Conservation (phyloP, 352 stramenopile genomes). For the Hyaloperonospora brassicae region DNA sequence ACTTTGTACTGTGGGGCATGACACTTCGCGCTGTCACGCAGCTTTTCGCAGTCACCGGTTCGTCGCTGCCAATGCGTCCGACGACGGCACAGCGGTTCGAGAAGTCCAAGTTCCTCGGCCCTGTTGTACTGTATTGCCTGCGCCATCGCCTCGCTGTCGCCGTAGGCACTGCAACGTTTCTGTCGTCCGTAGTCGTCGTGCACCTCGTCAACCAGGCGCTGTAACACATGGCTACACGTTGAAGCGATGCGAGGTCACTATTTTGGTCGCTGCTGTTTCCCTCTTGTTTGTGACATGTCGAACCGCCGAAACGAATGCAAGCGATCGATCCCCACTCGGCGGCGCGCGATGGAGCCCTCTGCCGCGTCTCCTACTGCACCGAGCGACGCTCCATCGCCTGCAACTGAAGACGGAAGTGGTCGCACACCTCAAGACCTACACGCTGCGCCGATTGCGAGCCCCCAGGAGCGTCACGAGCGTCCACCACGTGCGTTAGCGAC, state of each 20-base stretch:
- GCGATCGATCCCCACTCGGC: conserved; percentile 2
- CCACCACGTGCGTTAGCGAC: conserved; percentile 7
- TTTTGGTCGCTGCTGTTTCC: not conserved
- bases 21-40: conserved; percentile 63
- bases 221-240: conserved; percentile 22
- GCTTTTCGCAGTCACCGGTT: conserved; percentile 34
- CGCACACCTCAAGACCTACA: no score
- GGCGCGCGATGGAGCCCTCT: conserved; percentile 14
- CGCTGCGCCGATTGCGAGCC: no score
- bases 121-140: conserved; percentile 44
- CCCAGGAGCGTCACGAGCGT: no score
- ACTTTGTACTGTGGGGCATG: conserved; percentile 83
- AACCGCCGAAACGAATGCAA: conserved; percentile 25
- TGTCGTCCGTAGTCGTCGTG: conserved; percentile 38
- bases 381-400: conserved; percentile 7
- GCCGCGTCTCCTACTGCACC: conserved; percentile 7
- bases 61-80: conserved; percentile 41
- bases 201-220: conserved; percentile 34
- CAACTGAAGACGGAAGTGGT: conserved; percentile 1
- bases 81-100: conserved; percentile 53
- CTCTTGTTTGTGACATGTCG: conserved; percentile 7
- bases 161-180: conserved; percentile 27
- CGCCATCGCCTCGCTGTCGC: conserved; percentile 46
- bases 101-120: conserved; percentile 32
- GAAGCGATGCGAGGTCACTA: conserved; percentile 5